Evolutionary conservation across 106 monocot species (phyloP), one percentile per base, ranked within the genome.

Genomic region (Amphibolis antarctica): DNA sequence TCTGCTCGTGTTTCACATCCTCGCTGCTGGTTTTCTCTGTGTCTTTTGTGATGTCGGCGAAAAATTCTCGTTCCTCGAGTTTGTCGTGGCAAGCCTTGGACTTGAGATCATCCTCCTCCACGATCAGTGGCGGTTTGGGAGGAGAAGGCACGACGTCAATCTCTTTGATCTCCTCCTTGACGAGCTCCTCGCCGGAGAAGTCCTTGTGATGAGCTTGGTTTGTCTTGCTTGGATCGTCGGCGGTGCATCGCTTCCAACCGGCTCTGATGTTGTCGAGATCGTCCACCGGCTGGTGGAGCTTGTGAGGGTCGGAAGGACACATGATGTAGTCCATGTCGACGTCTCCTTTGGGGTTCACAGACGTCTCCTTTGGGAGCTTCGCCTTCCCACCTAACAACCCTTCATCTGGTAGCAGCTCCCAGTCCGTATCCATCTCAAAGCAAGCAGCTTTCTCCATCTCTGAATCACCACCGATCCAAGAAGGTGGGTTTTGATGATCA

Each of bases 331-430:
- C 64, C 55, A 78, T 60, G 12, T 82, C 63, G 24, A 75, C 63
- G 21, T 57, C 30, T 20, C 72, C 68, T 9, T 69, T 65, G 65
- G 60, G 10, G 6, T 51, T 50, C 27, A 64, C 71, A 22, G 60
- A n/a, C 27, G 54, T 15, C 15, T 66, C 61, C 45, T 50, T 36
- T 6, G 81, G 56, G 66, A 42, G 20, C 10, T 65, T 28, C 25
- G 14, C 59, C 69, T 79, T 74, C 12, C 74, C 67, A 26, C 11
- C 22, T 27, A 75, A n/a, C 54, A 71, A 74, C 25, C 67, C 59
- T 44, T 75, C 68, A 52, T 78, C 81, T 52, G 71, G 66, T 25
- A 86, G 73, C 51, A 81, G 60, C 63, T 81, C 85, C 85, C 85
- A 86, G 52, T 81, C 81, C 24, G 81, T 22, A 57, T 78, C 74